Percentiles rank a stretch among this genome's conserved stretches.
Evolutionary conservation across 2,329 filamentous ascomycete species (phyloP).

Genomic region (Colletotrichum eremochloae): DNA sequence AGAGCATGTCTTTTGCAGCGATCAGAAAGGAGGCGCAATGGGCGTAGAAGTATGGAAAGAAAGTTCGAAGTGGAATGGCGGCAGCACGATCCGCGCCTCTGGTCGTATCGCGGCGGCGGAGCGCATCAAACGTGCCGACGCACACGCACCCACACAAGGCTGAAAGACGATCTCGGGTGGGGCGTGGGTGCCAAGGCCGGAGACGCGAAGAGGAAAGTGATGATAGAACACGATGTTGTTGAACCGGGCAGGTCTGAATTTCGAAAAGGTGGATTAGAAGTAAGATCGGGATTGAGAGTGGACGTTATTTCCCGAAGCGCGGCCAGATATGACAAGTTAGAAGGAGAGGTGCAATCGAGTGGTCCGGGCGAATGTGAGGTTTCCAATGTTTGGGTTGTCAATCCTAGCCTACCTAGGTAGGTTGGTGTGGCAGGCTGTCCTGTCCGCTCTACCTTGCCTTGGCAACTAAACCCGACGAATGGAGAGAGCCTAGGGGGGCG

Average conservation of each 20-base stretch:
- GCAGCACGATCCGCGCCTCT: slow-evolving; percentile 36
- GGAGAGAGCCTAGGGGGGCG: slow-evolving; percentile 4
- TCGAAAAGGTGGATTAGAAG: not conserved
- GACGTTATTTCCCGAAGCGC: not conserved
- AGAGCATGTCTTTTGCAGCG: slow-evolving; percentile 33
- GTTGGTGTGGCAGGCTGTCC: slow-evolving; percentile 2
- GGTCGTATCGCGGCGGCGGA: slow-evolving; percentile 24
- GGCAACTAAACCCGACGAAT: slow-evolving; percentile 22
- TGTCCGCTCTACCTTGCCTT: slow-evolving; percentile 7
- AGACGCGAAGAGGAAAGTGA: slow-evolving; percentile 5
- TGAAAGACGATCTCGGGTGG: slow-evolving; percentile 39
- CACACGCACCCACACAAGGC: slow-evolving; percentile 30
- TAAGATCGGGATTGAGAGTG: not conserved
- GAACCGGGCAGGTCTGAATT: not conserved
- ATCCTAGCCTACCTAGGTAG: not conserved
- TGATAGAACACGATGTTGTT: not conserved
- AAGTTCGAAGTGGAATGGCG: slow-evolving; percentile 13
- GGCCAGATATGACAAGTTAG: slow-evolving; percentile 16
- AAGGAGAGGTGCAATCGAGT: slow-evolving; percentile 19
- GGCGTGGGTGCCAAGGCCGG: slow-evolving; percentile 37
- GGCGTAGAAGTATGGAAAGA: not conserved
- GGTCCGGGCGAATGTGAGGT: slow-evolving; percentile 26
- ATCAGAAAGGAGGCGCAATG: slow-evolving; percentile 12
- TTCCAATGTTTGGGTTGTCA: slow-evolving; percentile 30
- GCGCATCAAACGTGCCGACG: slow-evolving; percentile 34